Base-by-base conservation (phyloP, 306 rosid species). In the Lagenaria siceraria region DNA sequence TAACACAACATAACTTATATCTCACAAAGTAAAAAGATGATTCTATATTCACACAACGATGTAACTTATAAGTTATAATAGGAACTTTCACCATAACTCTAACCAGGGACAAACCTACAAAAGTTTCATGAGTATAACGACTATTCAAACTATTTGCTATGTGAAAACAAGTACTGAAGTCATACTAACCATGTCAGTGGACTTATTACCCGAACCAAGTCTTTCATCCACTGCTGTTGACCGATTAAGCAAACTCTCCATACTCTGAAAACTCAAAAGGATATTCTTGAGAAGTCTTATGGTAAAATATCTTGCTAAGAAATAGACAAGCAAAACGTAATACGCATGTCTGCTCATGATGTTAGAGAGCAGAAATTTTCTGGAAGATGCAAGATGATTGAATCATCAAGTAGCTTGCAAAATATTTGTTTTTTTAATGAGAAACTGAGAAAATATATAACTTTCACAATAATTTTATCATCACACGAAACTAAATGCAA, bases 111-210 rank as follows among this genome's bases (percentile, higher is more conserved):
- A 19, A 38, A 38, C 10, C 51, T 38, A 19, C 27, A 35, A 36
- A 2, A 6, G 40, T 36, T 18, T 65, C 73, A 10, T 38, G 27
- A 65, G 25, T 9, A 36, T 65, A 29, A 72, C 14, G 14, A 63
- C 70, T 63, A 60, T 60, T 27, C 38, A 70, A 13, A 69, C 35
- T 19, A 71, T 35, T 61, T 82, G 53, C 60, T 74, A 63, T 12
- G 46, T 78, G 78, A 42, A 66, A 78, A 18, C 58, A 36, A 65
- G 27, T 19, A 66, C 78, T 79, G 48, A 70, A 69, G 77, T 76
- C 78, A 77, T 65, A 83, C 97, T 85, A 65, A 94, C 98, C 88
- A 78, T 75, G 71, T 70, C 72, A 61, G 81, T 75, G 68, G 89
- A 82, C 79, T 81, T 84, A 80, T 61, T 40, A 29, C 58, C 73